Evolutionary conservation across 2,329 filamentous ascomycete genomes (phyloP).

Genomic region (Pseudocercospora macadamiae): DNA sequence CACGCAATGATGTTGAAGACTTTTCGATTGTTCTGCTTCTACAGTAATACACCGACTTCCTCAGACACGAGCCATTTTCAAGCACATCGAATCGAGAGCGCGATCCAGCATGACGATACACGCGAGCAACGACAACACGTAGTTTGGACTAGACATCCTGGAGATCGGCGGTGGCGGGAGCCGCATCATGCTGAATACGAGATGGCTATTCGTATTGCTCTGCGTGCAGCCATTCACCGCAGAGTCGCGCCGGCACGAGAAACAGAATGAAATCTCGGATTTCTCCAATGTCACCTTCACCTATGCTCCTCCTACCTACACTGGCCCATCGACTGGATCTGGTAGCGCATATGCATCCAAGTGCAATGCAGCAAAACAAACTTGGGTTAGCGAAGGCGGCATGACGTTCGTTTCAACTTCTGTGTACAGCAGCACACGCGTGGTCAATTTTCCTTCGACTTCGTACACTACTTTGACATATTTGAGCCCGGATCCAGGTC

Average conservation of each 20-base stretch:
- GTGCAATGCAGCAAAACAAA: constrained; percentile 18
- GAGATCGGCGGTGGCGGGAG: not conserved
- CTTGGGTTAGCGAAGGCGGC: constrained; percentile 6
- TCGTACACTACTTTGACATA: constrained; percentile 12
- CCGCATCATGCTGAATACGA: constrained; percentile 3
- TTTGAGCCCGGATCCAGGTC: constrained; percentile 1
- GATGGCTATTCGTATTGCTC: constrained; percentile 1
- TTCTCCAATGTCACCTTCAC: not conserved
- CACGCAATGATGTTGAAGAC: not conserved
- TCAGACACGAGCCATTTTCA: not conserved
- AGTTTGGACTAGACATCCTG: not conserved
- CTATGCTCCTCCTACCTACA: not conserved
- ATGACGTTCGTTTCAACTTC: constrained; percentile 8
- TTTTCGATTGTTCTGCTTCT: not conserved
- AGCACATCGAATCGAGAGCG: not conserved
- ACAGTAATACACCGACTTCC: not conserved
- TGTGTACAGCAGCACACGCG: constrained; percentile 8
- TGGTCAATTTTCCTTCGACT: not conserved
- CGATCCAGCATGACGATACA: not conserved
- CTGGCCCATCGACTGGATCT: not conserved
- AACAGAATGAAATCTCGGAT: not conserved
- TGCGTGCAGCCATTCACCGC: not conserved
- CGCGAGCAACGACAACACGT: not conserved
- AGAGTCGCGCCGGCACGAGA: not conserved
- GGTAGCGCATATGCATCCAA: constrained; percentile 12